Base-by-base conservation (phyloP, 495 filamentous ascomycete species). In the Saxophila tyrrhenica region DNA sequence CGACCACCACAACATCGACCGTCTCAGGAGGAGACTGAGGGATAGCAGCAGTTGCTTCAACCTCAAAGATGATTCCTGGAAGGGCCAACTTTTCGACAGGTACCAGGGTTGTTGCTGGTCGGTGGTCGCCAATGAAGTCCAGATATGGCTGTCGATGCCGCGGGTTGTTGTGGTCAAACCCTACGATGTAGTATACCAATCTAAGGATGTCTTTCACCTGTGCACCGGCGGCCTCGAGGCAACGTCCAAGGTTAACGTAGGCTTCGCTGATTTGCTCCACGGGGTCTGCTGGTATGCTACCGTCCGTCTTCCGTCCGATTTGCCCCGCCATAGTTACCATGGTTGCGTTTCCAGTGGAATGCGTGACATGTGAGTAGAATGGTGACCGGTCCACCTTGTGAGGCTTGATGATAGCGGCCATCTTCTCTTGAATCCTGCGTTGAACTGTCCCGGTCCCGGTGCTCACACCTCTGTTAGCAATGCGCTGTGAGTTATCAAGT, bases 1-100 rank as follows among this genome's bases (percentile, higher is more conserved):
- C 77, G n/a, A 79, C 64, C 19, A 80, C 59, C 25, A 78, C 53
- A 0, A 72, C 70, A 46, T 78, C 74, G 15, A 59, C 50, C 16
- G 17, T 60, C 39, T 52, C 48, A 22, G 52, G 43, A 11, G 48
- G 39, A 44, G 20, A 20, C 23, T 60, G 52, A 22, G 56, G 60
- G 9, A 63, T 42, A 9, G 65, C 65, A 22, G 65, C 60, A 0
- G 67, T 56, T 3, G 67, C 69, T 43, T 73, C 70, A 20, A 73
- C 59, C 55, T 73, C 68, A 29, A 72, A 68, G 0, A 67, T 52
- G 55, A 63, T 65, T 2, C 49, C 53, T 0, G 70, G 67, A 0
- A 50, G 54, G 0, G 65, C 69, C 1, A 73, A 58, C 24, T 62
- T 43, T 2, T 63, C 9, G 0, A 72, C 67, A 1, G 70, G 70